A percentile compares a stretch with the other conserved stretches of the same genome.
These are phyloP conservation scores for Hericium alpestre DNA, from an alignment of 768 basidiomycete species.

Conservation along the genomic window DNA sequence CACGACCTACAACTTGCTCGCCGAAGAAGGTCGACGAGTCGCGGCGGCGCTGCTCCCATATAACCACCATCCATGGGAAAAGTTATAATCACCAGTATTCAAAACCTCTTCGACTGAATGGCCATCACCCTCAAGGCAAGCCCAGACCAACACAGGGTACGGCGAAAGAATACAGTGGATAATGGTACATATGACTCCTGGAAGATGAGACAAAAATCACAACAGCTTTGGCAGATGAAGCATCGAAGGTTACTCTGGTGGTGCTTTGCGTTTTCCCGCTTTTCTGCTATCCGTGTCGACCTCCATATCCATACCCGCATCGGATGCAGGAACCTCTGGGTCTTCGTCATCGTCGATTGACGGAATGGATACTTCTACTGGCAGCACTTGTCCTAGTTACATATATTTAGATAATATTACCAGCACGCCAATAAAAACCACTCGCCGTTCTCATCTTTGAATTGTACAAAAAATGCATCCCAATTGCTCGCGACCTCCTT, in stretches of 20 bases:
- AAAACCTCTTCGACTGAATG: neutral
- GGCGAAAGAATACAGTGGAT: neutral
- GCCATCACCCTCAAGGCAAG: no score
- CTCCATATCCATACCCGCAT: conserved; percentile 7
- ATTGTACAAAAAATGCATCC: conserved; percentile 61
- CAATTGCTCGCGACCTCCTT: conserved; percentile 48
- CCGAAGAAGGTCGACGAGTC: conserved; percentile 88
- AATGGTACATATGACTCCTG: no score
- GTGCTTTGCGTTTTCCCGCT: conserved; percentile 61
- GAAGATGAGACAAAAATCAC: no score
- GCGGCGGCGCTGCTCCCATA: conserved; percentile 83
- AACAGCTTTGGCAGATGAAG: neutral
- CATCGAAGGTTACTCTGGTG: conserved; percentile 16
- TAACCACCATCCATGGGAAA: conserved; percentile 42
- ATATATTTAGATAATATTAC: neutral
- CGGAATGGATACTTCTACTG: conserved; percentile 49
- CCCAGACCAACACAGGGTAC: neutral
- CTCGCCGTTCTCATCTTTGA: conserved; percentile 49
- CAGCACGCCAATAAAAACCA: neutral
- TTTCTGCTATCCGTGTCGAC: conserved; percentile 24
- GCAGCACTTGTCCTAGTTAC: conserved; percentile 39
- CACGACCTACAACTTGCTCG: conserved; percentile 86
- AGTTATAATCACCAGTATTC: conserved; percentile 6
- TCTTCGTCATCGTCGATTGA: conserved; percentile 55
- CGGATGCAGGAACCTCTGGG: conserved; percentile 19